These are phyloP conservation scores for Saccharomycopsis oosterbeekiorum DNA, from an alignment of 805 yeast genomes.

Conservation along the genomic window DNA sequence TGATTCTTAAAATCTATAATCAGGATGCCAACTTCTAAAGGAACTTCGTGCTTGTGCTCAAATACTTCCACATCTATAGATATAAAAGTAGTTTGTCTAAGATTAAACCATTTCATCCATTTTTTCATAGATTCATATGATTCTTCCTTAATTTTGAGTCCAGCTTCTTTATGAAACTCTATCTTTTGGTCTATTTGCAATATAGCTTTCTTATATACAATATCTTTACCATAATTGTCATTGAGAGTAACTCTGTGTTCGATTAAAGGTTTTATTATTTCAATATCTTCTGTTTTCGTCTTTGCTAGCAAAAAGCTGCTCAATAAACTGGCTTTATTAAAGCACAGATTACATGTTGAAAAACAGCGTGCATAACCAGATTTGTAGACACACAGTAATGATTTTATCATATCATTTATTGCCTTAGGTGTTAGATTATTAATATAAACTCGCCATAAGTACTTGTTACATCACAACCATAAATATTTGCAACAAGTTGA, in stretches of 20 bases:
- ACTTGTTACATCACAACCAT: too few species aligned
- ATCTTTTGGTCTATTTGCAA: conserved; percentile 5
- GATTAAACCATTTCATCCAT: conserved; percentile 21
- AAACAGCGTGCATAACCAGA: background rate
- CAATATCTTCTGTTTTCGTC: background rate
- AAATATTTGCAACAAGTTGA: too few species aligned
- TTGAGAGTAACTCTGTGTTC: background rate
- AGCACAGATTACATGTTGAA: background rate
- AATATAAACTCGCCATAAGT: too few species aligned
- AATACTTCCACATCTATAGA: conserved; percentile 50
- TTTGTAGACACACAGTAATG: too few species aligned
- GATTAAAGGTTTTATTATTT: background rate
- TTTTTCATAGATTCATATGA: conserved; percentile 19
- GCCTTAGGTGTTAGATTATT: background rate
- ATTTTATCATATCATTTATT: background rate
- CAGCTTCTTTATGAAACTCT: background rate
- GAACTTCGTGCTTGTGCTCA: conserved; percentile 33
- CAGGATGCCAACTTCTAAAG: conserved; percentile 51
- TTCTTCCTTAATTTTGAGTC: conserved; percentile 10
- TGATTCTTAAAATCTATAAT: conserved; percentile 48
- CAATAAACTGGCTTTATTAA: background rate
- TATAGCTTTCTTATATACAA: conserved; percentile 2
- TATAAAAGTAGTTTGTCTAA: conserved; percentile 28
- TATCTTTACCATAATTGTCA: background rate
- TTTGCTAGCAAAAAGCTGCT: background rate